Evolutionary conservation across 768 basidiomycete genomes (phyloP).

Genomic region (Floccularia luteovirens): DNA sequence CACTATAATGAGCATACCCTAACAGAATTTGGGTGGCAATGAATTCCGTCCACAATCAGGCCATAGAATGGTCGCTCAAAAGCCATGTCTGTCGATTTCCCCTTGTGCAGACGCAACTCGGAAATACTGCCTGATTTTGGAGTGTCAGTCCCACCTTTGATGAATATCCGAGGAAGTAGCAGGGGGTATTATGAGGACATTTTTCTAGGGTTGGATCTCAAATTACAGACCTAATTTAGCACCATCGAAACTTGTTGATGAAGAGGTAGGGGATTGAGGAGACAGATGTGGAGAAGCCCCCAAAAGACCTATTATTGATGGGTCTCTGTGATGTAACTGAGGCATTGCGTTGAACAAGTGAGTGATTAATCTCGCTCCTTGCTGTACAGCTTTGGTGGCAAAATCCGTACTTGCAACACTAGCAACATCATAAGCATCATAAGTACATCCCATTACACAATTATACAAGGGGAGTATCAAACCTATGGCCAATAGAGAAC

Average conservation of each 20-base stretch:
- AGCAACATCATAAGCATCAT: conserved; percentile 6
- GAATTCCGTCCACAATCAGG: conserved; percentile 86
- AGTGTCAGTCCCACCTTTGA: no score
- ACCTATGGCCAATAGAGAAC: conserved; percentile 91
- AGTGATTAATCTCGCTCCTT: conserved; percentile 81
- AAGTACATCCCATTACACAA: background rate
- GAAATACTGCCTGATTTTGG: conserved; percentile 21
- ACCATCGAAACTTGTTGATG: no score
- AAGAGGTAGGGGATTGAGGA: conserved; percentile 27
- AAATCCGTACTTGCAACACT: conserved; percentile 72
- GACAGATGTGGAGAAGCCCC: conserved; percentile 66
- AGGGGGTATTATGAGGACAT: no score
- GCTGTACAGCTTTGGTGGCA: conserved; percentile 61
- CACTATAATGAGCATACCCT: conserved; percentile 40
- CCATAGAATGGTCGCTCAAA: conserved; percentile 76
- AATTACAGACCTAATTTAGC: no score
- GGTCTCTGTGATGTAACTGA: conserved; percentile 83
- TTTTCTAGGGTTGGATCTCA: no score
- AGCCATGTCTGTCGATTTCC: conserved; percentile 42
- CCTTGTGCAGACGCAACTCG: conserved; percentile 38
- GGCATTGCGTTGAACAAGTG: conserved; percentile 95
- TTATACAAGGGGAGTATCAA: conserved; percentile 6
- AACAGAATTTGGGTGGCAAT: conserved; percentile 87
- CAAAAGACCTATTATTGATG: conserved; percentile 84
- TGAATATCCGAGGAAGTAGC: no score